A percentile compares a stretch with the other conserved stretches of the same genome.
Evolutionary conservation across 805 yeast species (phyloP).

Genomic region (Sungouiozyma intestinalis): DNA sequence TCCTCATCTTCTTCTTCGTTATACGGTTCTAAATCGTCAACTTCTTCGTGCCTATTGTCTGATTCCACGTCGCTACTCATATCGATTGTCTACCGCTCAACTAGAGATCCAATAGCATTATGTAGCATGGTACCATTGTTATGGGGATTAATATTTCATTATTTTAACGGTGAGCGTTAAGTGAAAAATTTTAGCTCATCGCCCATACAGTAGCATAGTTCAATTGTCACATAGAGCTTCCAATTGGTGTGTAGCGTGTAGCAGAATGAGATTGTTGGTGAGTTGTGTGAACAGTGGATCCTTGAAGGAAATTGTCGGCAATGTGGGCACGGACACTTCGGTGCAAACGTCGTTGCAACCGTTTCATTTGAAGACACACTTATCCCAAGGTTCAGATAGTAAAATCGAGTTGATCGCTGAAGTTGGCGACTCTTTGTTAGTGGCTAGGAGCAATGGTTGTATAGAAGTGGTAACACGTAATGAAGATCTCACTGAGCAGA

Average conservation of each 20-base stretch:
- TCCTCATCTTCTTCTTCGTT: constrained; percentile 32
- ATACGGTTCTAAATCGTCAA: constrained; percentile 21
- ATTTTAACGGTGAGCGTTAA: neutral
- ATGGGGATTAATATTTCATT: constrained; percentile 1
- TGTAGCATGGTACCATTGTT: too few species aligned
- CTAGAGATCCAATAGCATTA: too few species aligned
- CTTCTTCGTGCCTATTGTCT: neutral
- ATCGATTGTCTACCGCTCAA: neutral
- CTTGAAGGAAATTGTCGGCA: constrained; percentile 52
- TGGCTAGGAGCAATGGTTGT: constrained; percentile 39
- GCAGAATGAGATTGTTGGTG: constrained; percentile 47
- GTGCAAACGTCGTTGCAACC: constrained; percentile 58
- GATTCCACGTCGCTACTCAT: neutral
- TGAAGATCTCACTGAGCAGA: neutral
- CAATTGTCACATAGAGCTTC: constrained; percentile 3
- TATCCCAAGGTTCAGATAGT: constrained; percentile 31
- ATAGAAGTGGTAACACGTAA: constrained; percentile 31
- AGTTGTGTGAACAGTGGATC: constrained; percentile 61
- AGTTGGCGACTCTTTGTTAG: constrained; percentile 2
- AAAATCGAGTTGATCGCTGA: constrained; percentile 1
- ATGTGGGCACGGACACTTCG: constrained; percentile 72
- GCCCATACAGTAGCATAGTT: constrained; percentile 2
- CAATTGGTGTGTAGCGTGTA: neutral
- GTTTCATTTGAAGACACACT: constrained; percentile 36
- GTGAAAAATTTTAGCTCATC: constrained; percentile 4